Evolutionary conservation across 257 asterid species (phyloP), one percentile per base, ranked within the genome.

Genomic region (Solanum lignicaule): DNA sequence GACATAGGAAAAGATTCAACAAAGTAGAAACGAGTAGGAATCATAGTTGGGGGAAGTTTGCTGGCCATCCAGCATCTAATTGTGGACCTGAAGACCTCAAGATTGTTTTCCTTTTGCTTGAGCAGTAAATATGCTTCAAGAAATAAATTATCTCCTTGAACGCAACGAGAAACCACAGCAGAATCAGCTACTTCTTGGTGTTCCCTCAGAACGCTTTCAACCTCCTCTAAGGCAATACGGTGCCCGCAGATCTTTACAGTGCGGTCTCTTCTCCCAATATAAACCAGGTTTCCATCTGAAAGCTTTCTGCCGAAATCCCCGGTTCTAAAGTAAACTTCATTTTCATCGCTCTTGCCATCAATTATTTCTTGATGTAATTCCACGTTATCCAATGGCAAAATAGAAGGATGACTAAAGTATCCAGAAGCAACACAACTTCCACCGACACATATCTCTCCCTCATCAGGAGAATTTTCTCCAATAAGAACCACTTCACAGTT

Each of bases 231-330:
- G 87, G 97, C 92, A 90, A 95, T 89, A 35, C 99, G 96, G 74
- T 97, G 98, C 76, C 99, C 98, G 84, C 92, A 95, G 83, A 97
- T 88, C 91, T 97, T 97, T 65, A 95, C 39, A 18, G 90, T 89
- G 87, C 98, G 99, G 88, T 97, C 99, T 92, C 93, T 93, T 91
- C 99, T 93, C 84, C 98, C 98, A 32, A 94, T 90, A 91, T 92
- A 95, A 90, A 95, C 89, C 87, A 95, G 90, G 90, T 95, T 98
- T 52, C 98, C 99, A 90, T 94, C 91, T 41, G 92, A 93, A 84
- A 97, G 96, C 94, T 92, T 93, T 87, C 93, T 93, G 68, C 95
- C 97, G 88, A 95, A 92, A 91, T 97, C 99, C 88, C 99, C 99
- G 86, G 99, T 97, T 90, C 83, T 94, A 60, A 93, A 95, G 93